Evolutionary conservation across 495 filamentous ascomycete species (phyloP).

Genomic region (Xylaria palmicola): DNA sequence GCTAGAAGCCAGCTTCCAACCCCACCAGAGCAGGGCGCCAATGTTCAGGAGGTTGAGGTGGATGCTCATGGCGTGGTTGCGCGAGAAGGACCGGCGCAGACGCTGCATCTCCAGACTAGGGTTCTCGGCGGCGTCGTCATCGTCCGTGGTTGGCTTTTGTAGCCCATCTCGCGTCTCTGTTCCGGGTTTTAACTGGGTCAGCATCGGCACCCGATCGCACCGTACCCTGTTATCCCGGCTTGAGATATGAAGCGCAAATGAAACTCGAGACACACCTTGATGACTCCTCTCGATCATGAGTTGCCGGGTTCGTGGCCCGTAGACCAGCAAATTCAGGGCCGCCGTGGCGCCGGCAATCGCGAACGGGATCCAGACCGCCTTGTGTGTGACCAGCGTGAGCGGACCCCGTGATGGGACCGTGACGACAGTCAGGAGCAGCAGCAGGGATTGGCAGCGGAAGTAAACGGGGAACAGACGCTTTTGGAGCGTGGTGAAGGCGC

Average conservation of each 20-base stretch:
- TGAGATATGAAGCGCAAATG: not conserved
- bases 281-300: slow-evolving; percentile 46
- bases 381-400: slow-evolving; percentile 32
- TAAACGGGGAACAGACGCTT: slow-evolving; percentile 56
- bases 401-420: slow-evolving; percentile 48
- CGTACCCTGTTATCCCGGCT: not conserved
- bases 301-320: slow-evolving; percentile 47
- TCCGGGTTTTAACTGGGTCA: not conserved
- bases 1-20: slow-evolving; percentile 42
- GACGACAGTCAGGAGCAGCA: slow-evolving; percentile 43
- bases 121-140: slow-evolving; percentile 13
- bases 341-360: slow-evolving; percentile 39
- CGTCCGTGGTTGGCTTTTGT: slow-evolving; percentile 1
- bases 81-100: slow-evolving; percentile 45
- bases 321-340: slow-evolving; percentile 46
- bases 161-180: slow-evolving; percentile 28
- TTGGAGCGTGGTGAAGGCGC: slow-evolving; percentile 51
- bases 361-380: slow-evolving; percentile 40
- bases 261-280: slow-evolving; percentile 33
- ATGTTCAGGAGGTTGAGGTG: slow-evolving; percentile 55
- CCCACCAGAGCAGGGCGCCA: slow-evolving; percentile 51
- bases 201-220: not conserved
- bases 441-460: slow-evolving; percentile 45
- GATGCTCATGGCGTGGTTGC: slow-evolving; percentile 55
- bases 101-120: slow-evolving; percentile 35